Conservation (phyloP, 805 yeast species). For the Saccharomycopsis selenospora region DNA sequence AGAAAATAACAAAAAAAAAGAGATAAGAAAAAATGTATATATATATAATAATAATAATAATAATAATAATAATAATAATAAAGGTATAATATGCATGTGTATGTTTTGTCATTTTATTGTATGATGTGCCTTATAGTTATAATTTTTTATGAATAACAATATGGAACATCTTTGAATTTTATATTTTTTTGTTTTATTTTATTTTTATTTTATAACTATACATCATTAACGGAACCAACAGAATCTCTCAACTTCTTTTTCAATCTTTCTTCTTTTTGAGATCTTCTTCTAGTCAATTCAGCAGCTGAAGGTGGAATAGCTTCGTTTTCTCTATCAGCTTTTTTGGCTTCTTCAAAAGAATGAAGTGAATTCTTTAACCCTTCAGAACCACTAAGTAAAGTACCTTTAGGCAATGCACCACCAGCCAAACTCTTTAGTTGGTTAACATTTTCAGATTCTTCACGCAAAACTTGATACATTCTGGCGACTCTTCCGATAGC, state of each 20-base stretch:
- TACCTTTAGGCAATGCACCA: conserved; percentile 80
- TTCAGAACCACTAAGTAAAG: conserved; percentile 74
- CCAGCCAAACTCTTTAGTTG: conserved; percentile 67
- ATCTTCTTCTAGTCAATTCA: conserved; percentile 41
- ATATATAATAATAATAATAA: too few relatives aligned
- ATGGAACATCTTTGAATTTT: too few relatives aligned
- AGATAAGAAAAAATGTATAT: too few relatives aligned
- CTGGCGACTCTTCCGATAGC: conserved; percentile 96
- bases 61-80: too few relatives aligned
- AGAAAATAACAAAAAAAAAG: too few relatives aligned
- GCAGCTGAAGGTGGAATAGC: conserved; percentile 76
- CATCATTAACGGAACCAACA: conserved; percentile 3
- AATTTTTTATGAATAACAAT: too few relatives aligned
- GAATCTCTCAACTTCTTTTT: conserved; percentile 25
- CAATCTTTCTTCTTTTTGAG: conserved; percentile 39
- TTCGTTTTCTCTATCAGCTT: conserved; percentile 77
- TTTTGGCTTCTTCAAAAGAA: conserved; percentile 76
- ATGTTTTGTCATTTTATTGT: too few relatives aligned
- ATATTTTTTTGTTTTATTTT: too few relatives aligned
- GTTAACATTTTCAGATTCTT: conserved; percentile 80
- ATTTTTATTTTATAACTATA: background rate
- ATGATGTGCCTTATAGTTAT: too few relatives aligned
- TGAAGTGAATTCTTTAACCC: conserved; percentile 63
- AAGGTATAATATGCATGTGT: too few relatives aligned
- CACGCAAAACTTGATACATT: conserved; percentile 82